Conservation (phyloP, 106 monocot genomes). For the Acorus gramineus region DNA sequence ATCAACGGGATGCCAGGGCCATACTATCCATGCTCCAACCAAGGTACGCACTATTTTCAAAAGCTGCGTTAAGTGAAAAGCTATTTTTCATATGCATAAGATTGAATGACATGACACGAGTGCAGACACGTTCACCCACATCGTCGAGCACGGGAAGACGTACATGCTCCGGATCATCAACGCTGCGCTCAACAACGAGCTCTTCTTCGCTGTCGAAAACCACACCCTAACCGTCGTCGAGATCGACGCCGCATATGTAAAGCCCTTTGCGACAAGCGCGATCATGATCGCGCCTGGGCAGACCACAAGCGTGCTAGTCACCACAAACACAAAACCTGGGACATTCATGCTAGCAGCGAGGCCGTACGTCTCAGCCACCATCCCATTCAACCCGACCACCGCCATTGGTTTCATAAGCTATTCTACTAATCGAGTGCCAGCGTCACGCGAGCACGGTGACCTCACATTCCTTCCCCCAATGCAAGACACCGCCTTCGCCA, state of each 20-base stretch:
- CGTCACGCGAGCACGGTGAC: not conserved
- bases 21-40: too few relatives aligned
- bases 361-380: not conserved
- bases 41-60: too few relatives aligned
- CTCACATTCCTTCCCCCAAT: constrained; percentile 7
- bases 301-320: constrained; percentile 4
- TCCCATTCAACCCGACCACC: constrained; percentile 6
- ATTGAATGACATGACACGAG: too few relatives aligned
- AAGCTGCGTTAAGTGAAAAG: too few relatives aligned
- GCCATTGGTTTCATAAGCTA: constrained; percentile 3
- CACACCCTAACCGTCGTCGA: constrained; percentile 15
- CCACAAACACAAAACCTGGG: not conserved
- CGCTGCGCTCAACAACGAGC: constrained; percentile 17
- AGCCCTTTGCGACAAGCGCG: constrained; percentile 6
- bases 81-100: too few relatives aligned
- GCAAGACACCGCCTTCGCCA: constrained; percentile 11
- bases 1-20: too few relatives aligned
- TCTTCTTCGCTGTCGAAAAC: constrained; percentile 18
- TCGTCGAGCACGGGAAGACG: not conserved
- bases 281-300: constrained; percentile 11
- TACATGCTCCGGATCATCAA: constrained; percentile 22
- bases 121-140: constrained; percentile 4
- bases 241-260: constrained; percentile 12
- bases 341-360: constrained; percentile 9
- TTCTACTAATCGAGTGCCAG: not conserved